Percentiles rank a stretch among this genome's conserved stretches.
Conservation (phyloP, 768 basidiomycete species). For the Leucocoprinus leucothites region DNA sequence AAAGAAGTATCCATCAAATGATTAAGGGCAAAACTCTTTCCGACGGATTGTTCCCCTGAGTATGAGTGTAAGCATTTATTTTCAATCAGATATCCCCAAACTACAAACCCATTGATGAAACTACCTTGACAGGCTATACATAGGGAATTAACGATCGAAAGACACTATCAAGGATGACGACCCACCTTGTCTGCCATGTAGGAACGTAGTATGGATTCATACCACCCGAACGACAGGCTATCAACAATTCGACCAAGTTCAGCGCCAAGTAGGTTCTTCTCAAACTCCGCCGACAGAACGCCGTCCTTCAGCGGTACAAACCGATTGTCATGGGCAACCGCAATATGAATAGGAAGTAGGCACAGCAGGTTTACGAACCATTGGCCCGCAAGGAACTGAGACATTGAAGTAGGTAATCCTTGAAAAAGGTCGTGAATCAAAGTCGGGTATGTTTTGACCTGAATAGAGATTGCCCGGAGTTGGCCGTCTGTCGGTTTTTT, state of each 20-base stretch:
- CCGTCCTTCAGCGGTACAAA: constrained; percentile 59
- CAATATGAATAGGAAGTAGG: constrained; percentile 63
- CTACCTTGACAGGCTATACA: constrained; percentile 55
- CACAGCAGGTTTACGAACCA: constrained; percentile 63
- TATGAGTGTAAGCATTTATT: background rate
- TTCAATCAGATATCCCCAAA: background rate
- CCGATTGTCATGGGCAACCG: constrained; percentile 54
- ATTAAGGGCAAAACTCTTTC: constrained; percentile 57
- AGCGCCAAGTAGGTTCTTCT: constrained; percentile 54
- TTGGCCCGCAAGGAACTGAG: constrained; percentile 47
- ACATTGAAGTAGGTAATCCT: constrained; percentile 14
- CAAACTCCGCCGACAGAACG: constrained; percentile 45
- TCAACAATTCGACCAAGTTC: constrained; percentile 58
- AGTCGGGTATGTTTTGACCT: constrained; percentile 5
- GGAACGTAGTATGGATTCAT: constrained; percentile 60
- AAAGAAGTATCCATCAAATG: constrained; percentile 65
- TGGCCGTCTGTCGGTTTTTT: constrained; percentile 49
- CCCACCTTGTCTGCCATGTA: constrained; percentile 55
- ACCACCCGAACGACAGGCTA: constrained; percentile 58
- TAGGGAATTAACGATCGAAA: background rate
- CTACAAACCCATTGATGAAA: constrained; percentile 57
- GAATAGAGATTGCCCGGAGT: constrained; percentile 35
- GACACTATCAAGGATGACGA: background rate
- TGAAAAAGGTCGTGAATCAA: background rate
- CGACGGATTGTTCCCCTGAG: constrained; percentile 60